These are phyloP conservation scores for Aspergillus sclerotialis DNA, from an alignment of 2,329 filamentous ascomycete species.

Conservation along the genomic window DNA sequence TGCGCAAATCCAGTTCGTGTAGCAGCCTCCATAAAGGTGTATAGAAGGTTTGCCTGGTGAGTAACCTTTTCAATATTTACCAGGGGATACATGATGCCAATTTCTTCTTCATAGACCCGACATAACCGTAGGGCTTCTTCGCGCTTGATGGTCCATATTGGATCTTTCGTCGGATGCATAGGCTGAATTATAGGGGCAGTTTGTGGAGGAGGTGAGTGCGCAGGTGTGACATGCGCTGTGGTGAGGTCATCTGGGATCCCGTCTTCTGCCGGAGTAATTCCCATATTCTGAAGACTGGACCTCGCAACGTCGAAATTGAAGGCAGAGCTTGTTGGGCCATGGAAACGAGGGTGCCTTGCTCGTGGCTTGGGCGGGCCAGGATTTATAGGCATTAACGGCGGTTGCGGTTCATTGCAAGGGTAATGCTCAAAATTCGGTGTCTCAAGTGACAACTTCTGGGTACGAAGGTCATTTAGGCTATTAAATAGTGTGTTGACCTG, in stretches of 20 bases:
- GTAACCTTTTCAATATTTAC: slow-evolving; percentile 67
- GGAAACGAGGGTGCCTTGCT: slow-evolving; percentile 59
- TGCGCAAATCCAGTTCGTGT: slow-evolving; percentile 53
- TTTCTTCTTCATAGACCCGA: slow-evolving; percentile 77
- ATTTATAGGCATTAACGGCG: slow-evolving; percentile 30
- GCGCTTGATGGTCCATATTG: slow-evolving; percentile 69
- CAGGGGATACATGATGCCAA: slow-evolving; percentile 87
- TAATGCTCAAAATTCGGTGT: slow-evolving; percentile 27
- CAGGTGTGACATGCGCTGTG: slow-evolving; percentile 48
- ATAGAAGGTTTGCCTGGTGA: slow-evolving; percentile 61
- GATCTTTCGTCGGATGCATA: slow-evolving; percentile 56
- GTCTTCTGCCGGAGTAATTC: slow-evolving; percentile 61
- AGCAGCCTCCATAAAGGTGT: slow-evolving; percentile 65
- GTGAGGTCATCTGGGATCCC: slow-evolving; percentile 52
- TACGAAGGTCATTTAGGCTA: slow-evolving; percentile 61
- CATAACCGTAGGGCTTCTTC: slow-evolving; percentile 76
- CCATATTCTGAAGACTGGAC: slow-evolving; percentile 82
- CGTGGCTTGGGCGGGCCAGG: slow-evolving; percentile 41
- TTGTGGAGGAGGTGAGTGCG: slow-evolving; percentile 37
- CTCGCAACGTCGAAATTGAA: slow-evolving; percentile 85
- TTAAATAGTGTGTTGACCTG: slow-evolving; percentile 74
- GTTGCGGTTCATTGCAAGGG: slow-evolving; percentile 34
- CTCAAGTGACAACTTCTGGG: slow-evolving; percentile 31
- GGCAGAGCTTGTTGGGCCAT: slow-evolving; percentile 75
- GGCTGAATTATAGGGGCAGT: slow-evolving; percentile 20